Evolutionary conservation across 2,329 filamentous ascomycete genomes (phyloP), one percentile per base, ranked within the genome.

Genomic region (Cladophialophora yegresii): DNA sequence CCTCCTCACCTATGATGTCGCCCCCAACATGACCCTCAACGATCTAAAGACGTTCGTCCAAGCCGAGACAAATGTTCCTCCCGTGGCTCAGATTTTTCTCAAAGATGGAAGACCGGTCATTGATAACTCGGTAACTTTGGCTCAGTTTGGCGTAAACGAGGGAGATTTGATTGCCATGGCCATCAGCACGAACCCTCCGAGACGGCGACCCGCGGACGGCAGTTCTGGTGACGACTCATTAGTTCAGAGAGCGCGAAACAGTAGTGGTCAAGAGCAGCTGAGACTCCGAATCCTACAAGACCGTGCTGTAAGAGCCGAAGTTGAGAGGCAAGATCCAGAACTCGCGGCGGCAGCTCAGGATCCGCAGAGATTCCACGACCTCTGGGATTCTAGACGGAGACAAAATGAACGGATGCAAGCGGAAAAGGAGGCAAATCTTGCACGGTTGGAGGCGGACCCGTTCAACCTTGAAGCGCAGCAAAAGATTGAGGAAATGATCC

Each of bases 401-500:
- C 83, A 87, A 62, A 89, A 96, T 72, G 84, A 87, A 57, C 84
- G 90, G 62, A 85, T 88, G 63, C 89, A 93, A 66, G 83, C 84
- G 30, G 89, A 93, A 75, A 89, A 93, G 65, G 87, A 93, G 75
- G 87, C 90, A 59, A 88, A 93, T 75, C 93, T 97, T 71, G 88
- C 88, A 67, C 84, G 90, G 73, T 82, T 98, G 66, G 97, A 98
- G 75, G 89, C 92, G 9, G 95, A 99, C 73, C 93, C 93, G 0
- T 97, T 98, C 79, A 93, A 99, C 74, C 81, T 92, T 28, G 93
- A 97, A 69, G 91, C 93, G 8, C 95, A 99, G 78, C 84, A 84
- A 54, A 91, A 89, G 79, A 99, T 99, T 67, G 93, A 95, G 75
- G 95, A 99, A 79, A 96, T 98, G 78, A 99, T 99, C 74, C 88